Base-by-base conservation (phyloP, 768 basidiomycete species). In the Pleurotus tuber-regium region DNA sequence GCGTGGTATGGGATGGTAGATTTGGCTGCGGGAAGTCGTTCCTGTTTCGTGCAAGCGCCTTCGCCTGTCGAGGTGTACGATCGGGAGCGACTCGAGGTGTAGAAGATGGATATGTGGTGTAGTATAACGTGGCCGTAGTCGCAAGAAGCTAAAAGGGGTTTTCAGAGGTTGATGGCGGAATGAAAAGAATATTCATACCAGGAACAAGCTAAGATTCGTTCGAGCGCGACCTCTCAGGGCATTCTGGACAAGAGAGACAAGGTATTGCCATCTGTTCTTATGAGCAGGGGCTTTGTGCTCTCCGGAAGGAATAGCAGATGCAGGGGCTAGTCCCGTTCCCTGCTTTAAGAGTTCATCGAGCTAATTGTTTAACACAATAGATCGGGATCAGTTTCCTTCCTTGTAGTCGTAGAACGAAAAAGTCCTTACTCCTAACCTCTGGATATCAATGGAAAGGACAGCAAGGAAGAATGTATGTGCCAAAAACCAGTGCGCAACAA, bases 401-500 rank as follows among this genome's bases (percentile, higher is more conserved):
- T 36, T 19, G 21, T 29, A 46, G 30, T 31, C n/a, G 29, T 46
- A 28, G 48, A 52, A 30, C 4, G 1, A 30, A 53, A 29, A 19
- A 24, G 52, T 23, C 69, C 77, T 43, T 60, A 83, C 86, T 72
- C 96, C 96, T 21, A 99, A 70, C 40, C 96, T 83, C 58, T 97
- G 94, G 40, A 98, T 84, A 71, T 99, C 96, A 58, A 99, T 97
- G 0, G 92, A 93, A 19, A 99, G 72, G 23, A 97, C 93, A 5
- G 95, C 89, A 57, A 95, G 76, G 70, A 96, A 98, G 71, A 98
- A 96, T 0, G 93, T 97, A 62, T 97, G 92, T 12, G 96, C 87
- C 54, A 98, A 78, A 71, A 95, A 96, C 93, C 93, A 98, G 65
- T 98, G 95, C 12, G 93, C 94, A 25, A 98, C 88, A 18, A 98